Conservation (phyloP, 202 grass and related monocot species). For the Hordeum pubiflorum region DNA sequence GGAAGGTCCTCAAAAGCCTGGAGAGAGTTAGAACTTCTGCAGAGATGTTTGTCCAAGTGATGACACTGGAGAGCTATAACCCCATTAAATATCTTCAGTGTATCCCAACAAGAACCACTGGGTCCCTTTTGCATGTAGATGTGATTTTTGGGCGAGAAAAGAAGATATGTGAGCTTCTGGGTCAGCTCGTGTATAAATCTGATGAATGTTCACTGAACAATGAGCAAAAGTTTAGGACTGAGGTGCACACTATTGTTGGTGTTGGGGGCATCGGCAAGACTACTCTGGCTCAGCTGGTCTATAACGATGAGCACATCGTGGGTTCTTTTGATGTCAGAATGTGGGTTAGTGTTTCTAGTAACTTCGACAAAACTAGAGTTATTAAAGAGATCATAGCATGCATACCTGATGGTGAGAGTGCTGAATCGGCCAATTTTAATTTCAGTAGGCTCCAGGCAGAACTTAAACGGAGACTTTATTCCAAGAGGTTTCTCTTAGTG, state of each 20-base stretch:
- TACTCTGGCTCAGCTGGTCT: conserved; percentile 22
- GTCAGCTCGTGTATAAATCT: neutral
- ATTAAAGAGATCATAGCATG: conserved; percentile 16
- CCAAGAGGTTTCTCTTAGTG: conserved; percentile 27
- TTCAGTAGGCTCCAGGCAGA: conserved; percentile 9
- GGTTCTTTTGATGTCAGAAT: conserved; percentile 17
- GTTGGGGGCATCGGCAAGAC: conserved; percentile 33
- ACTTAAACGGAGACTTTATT: neutral
- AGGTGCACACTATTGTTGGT: conserved; percentile 24
- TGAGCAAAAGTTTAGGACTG: neutral
- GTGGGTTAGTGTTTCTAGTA: conserved; percentile 31
- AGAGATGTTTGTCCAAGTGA: conserved; percentile 24
- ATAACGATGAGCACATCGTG: conserved; percentile 3
- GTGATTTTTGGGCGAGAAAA: conserved; percentile 10
- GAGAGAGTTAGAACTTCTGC: conserved; percentile 17
- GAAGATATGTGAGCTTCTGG: neutral
- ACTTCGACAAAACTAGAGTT: conserved; percentile 16
- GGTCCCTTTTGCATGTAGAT: neutral
- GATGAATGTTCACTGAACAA: neutral
- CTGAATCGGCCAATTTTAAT: neutral
- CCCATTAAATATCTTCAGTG: neutral
- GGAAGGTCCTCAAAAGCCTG: neutral
- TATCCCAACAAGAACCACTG: neutral
- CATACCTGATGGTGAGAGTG: neutral
- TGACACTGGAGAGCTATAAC: neutral